phyloP scores from a whole-genome alignment of 257 asterid species.

The Cruciata laevipes region DNA sequence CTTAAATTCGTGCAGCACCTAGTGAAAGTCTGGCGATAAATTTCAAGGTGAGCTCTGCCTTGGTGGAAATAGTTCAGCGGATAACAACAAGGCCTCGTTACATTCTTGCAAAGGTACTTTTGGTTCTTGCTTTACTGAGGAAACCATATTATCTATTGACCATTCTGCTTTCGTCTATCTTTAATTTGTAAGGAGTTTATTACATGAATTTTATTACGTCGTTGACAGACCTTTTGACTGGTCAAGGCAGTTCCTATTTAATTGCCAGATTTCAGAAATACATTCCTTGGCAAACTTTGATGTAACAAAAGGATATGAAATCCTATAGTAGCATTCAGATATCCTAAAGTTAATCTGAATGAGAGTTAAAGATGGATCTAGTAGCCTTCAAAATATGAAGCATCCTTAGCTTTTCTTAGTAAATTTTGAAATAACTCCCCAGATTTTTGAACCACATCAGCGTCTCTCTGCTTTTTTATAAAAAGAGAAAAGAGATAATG shows the following conservation, averaged over 20 bases:
- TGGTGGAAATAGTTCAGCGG: slow-evolving; percentile 82
- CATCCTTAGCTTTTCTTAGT: not conserved
- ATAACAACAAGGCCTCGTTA: slow-evolving; percentile 84
- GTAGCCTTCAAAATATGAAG: slow-evolving; percentile 5
- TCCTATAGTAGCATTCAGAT: not conserved
- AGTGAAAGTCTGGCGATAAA: slow-evolving; percentile 89
- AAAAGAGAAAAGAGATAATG: not conserved
- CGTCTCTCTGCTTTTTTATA: not conserved
- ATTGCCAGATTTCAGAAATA: not conserved
- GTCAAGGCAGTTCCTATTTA: not conserved
- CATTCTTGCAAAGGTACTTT: slow-evolving; percentile 88
- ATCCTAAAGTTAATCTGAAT: not conserved
- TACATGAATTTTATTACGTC: not conserved
- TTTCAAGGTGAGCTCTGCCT: slow-evolving; percentile 87
- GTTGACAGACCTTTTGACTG: not conserved
- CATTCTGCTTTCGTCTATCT: not conserved
- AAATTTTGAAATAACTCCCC: not conserved
- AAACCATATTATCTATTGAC: not conserved
- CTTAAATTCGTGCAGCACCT: slow-evolving; percentile 52
- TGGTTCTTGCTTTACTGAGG: not conserved
- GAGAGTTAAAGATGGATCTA: not conserved
- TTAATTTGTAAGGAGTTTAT: not conserved
- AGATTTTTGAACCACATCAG: not conserved
- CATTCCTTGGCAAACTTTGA: not conserved
- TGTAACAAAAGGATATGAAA: not conserved